Conservation (phyloP, 2,329 filamentous ascomycete genomes). For the Pyricularia sp. region DNA sequence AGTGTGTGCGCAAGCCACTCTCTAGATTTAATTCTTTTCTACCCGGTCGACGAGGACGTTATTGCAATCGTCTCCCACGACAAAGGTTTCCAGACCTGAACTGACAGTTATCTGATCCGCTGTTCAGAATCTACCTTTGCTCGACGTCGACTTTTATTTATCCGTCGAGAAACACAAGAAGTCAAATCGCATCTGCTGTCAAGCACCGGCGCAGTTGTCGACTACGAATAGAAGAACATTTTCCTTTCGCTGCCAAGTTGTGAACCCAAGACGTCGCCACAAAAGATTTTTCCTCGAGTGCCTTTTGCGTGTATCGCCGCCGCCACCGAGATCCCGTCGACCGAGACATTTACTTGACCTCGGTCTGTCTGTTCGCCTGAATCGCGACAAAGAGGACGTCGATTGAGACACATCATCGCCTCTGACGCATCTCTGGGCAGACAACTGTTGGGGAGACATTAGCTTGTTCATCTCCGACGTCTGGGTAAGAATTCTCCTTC, state of each 20-base stretch:
- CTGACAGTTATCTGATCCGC: background rate
- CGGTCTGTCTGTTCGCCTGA: background rate
- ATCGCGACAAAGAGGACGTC: background rate
- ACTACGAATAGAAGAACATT: constrained; percentile 2
- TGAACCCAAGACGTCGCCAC: background rate
- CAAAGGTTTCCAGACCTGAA: background rate
- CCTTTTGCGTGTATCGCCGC: constrained; percentile 1
- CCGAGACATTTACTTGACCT: constrained; percentile 6
- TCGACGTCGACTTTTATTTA: background rate
- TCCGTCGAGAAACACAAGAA: background rate
- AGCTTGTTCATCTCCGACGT: constrained; percentile 78
- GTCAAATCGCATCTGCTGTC: background rate
- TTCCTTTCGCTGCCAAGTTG: background rate
- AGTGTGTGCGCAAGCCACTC: constrained; percentile 6
- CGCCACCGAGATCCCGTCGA: constrained; percentile 1
- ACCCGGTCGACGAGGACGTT: constrained; percentile 1
- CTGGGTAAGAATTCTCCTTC: background rate
- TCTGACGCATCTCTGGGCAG: constrained; percentile 19
- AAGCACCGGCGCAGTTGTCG: background rate
- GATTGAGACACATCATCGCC: constrained; percentile 7
- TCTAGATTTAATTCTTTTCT: constrained; percentile 6
- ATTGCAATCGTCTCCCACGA: background rate
- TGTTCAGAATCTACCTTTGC: background rate
- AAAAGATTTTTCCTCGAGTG: constrained; percentile 3
- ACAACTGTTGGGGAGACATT: constrained; percentile 70